Evolutionary conservation across 1,139 yeast genomes (phyloP), one percentile per base, ranked within the genome.

Genomic region (Geotrichum restrictum): DNA sequence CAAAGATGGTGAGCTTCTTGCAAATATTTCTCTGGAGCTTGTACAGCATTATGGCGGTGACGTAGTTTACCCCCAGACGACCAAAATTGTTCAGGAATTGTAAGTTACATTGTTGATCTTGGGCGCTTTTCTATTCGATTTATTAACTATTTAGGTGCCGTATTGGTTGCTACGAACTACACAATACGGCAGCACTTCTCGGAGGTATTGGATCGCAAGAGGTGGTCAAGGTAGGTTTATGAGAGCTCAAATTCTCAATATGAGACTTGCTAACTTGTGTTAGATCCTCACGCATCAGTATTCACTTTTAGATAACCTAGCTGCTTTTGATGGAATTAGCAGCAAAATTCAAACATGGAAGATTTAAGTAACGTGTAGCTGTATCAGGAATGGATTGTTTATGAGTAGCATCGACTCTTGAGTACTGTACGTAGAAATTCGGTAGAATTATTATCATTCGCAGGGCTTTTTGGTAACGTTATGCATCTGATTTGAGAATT

Each of bases 191-290:
- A 1, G 68, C 84, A 0, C 67, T 85, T n/a, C 70, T 86, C 60
- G 96, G 95, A 3, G 96, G 95, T 0, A 70, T 87, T 10, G 87
- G 81, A 0, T 81, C 88, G 16, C 95, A 88, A 64, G 96, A 88
- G 63, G 79, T 78, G 8, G 73, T 83, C 53, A 85, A 85, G 60
- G 64, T 63, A 53, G 38, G 59, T 40, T 13, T 18, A 19, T 29
- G n/a, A n/a, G n/a, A n/a, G n/a, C n/a, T 29, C 32, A 40, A 18
- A 14, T 13, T 1, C n/a, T 22, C 5, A 8, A 24, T 24, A 24
- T 13, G 37, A 16, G 8, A 37, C 1, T 22, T 27, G 8, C 36
- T 37, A 36, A 49, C 41, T 7, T 36, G n/a, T 57, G 10, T 56
- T 64, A 72, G 69, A 62, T 84, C 1, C 66, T 84, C 13, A 79